Base-by-base conservation (phyloP, 1,284 basidiomycete genomes). In the Cutaneotrichosporon sp. region DNA sequence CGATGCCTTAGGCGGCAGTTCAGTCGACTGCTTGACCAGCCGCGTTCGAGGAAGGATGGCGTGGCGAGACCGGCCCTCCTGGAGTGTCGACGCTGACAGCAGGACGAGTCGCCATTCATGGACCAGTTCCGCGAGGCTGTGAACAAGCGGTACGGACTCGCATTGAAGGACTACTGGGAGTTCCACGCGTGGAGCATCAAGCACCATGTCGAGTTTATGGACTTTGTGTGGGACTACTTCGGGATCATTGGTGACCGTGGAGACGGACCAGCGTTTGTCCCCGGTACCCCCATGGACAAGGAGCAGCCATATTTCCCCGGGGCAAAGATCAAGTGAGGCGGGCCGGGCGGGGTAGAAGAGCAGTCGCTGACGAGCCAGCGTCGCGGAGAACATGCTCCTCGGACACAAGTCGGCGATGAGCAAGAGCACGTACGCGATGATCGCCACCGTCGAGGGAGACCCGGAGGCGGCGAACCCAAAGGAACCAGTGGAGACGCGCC, bases 311-410 rank as follows among this genome's bases (percentile, higher is more conserved):
- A 52, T 39, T 59, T 59, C 42, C 45, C 50, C 16, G 38, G 33
- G 19, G 49, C 57, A 29, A 45, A 48, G 29, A 47, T 59, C 39
- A 59, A 59, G 56, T 58, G 48, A 47, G 55, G 38, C 19, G 26
- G 1, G 17, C 12, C 7, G 17, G 31, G 17, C 20, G 14, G n/a
- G 12, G n/a, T n/a, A n/a, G n/a, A n/a, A 31, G 42, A 31, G 42
- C 26, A 20, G 22, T 10, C 6, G 41, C 46, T 53, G 24, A 53
- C 44, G 5, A n/a, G n/a, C 4, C 52, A 57, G 56, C 19, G 53
- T 59, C 25, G 53, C 57, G 12, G 57, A 59, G 45, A 59, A 59
- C 51, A 29, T 59, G 14, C 41, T 59, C 17, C 50, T 59, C 9
- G 41, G 34, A 4, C 53, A 54, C 57, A 42, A 46, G 47, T 49